These are phyloP conservation scores for Corynascus novoguineensis DNA, from an alignment of 495 filamentous ascomycete species.

Conservation along the genomic window DNA sequence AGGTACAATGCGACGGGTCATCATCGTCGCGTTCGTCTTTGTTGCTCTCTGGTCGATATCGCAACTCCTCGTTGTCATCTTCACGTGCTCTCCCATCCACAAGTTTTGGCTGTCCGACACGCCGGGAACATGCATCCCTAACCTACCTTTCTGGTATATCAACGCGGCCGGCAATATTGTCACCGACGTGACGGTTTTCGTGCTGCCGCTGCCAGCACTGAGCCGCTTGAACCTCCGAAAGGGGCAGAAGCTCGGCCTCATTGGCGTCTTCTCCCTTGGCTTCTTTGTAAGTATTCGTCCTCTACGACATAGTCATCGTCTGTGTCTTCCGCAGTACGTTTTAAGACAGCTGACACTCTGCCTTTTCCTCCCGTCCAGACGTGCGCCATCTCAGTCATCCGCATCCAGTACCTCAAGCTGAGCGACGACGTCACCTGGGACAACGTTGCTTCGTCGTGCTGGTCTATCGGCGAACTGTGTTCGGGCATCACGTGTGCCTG, in stretches of 20 bases:
- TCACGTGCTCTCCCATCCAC: slow-evolving; percentile 32
- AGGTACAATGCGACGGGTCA: slow-evolving; percentile 25
- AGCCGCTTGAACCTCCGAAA: slow-evolving; percentile 24
- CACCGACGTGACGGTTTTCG: slow-evolving; percentile 45
- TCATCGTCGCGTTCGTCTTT: slow-evolving; percentile 28
- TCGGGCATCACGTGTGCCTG: slow-evolving; percentile 54
- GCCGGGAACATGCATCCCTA: slow-evolving; percentile 39
- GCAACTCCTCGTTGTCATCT: slow-evolving; percentile 37
- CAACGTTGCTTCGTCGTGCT: slow-evolving; percentile 53
- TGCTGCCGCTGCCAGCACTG: slow-evolving; percentile 48
- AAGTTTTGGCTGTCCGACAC: slow-evolving; percentile 37
- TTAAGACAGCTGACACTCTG: too few relatives aligned
- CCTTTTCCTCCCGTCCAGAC: slow-evolving; percentile 29
- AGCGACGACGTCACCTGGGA: slow-evolving; percentile 50
- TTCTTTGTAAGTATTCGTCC: slow-evolving; percentile 26
- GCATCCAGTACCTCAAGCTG: slow-evolving; percentile 45
- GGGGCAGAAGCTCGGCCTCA: slow-evolving; percentile 23
- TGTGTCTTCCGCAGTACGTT: too few relatives aligned
- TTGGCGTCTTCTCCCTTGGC: slow-evolving; percentile 29
- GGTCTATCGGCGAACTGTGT: slow-evolving; percentile 54
- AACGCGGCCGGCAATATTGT: slow-evolving; percentile 49
- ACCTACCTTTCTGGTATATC: slow-evolving; percentile 43
- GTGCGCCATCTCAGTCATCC: slow-evolving; percentile 53
- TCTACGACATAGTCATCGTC: not conserved
- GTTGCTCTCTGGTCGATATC: slow-evolving; percentile 38